Percentiles rank a stretch among this genome's conserved stretches.
phyloP scores from a whole-genome alignment of 805 yeast genomes.

The Pichia nanzhaoensis region DNA sequence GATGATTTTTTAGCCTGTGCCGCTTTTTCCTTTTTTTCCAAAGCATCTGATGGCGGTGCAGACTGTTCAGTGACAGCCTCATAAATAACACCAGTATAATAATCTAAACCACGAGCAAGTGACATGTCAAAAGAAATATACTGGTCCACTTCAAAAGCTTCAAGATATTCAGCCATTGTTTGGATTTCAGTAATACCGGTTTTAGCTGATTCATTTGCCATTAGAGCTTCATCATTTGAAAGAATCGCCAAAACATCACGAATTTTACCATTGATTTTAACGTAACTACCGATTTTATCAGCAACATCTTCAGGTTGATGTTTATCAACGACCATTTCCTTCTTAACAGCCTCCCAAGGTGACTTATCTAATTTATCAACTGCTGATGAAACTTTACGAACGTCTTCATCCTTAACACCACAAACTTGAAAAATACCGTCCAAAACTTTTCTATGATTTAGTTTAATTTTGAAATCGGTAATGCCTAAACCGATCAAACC shows the following conservation, averaged over 20 bases:
- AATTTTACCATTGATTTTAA: slow-evolving; percentile 74
- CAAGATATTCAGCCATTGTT: slow-evolving; percentile 65
- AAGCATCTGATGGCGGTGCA: slow-evolving; percentile 87
- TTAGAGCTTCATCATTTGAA: slow-evolving; percentile 49
- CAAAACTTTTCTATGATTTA: slow-evolving; percentile 91
- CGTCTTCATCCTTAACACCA: slow-evolving; percentile 92
- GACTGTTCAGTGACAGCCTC: slow-evolving; percentile 94
- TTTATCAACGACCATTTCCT: slow-evolving; percentile 89
- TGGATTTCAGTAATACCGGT: slow-evolving; percentile 79
- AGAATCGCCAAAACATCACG: slow-evolving; percentile 53
- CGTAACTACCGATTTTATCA: slow-evolving; percentile 86
- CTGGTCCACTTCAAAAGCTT: slow-evolving; percentile 69
- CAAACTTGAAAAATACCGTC: slow-evolving; percentile 95
- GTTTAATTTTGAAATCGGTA: slow-evolving; percentile 79
- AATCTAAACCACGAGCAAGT: slow-evolving; percentile 94
- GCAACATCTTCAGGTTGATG: slow-evolving; percentile 88
- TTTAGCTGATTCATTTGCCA: slow-evolving; percentile 63
- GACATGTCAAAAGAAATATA: slow-evolving; percentile 85
- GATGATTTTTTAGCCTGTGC: slow-evolving; percentile 17
- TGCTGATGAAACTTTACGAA: slow-evolving; percentile 87
- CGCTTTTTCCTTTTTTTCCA: slow-evolving; percentile 48
- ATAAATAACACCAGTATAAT: slow-evolving; percentile 93
- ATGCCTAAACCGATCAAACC: slow-evolving; percentile 83
- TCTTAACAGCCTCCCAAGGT: slow-evolving; percentile 92
- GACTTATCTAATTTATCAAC: slow-evolving; percentile 93